Conservation (phyloP, 495 filamentous ascomycete genomes). For the Penicillium bovifimosum region DNA sequence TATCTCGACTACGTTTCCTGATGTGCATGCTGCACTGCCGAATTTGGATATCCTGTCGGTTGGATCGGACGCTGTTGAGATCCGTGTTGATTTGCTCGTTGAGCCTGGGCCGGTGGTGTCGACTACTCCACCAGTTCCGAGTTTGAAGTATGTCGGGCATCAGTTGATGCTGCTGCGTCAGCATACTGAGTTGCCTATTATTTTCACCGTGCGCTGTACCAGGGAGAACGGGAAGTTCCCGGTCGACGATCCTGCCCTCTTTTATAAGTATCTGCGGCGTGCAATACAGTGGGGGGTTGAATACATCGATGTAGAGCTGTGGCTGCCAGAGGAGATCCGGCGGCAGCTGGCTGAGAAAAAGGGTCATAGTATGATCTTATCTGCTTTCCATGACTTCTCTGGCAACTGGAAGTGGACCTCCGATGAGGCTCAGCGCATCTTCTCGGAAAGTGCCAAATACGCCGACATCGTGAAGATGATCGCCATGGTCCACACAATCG, state of each 20-base stretch:
- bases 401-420: slow-evolving; percentile 79
- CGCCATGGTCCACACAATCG: slow-evolving; percentile 66
- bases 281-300: slow-evolving; percentile 84
- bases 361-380: slow-evolving; percentile 76
- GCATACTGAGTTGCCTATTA: slow-evolving; percentile 78
- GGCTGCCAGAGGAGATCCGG: slow-evolving; percentile 73
- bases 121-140: slow-evolving; percentile 55
- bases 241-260: slow-evolving; percentile 68
- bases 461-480: slow-evolving; percentile 89
- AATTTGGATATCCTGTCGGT: slow-evolving; percentile 82
- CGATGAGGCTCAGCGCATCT: slow-evolving; percentile 59
- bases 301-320: slow-evolving; percentile 82
- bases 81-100: slow-evolving; percentile 74
- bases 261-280: slow-evolving; percentile 68
- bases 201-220: slow-evolving; percentile 77
- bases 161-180: slow-evolving; percentile 78
- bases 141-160: slow-evolving; percentile 75
- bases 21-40: slow-evolving; percentile 74
- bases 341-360: slow-evolving; percentile 58
- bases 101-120: slow-evolving; percentile 56
- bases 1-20: slow-evolving; percentile 81
- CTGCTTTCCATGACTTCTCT: slow-evolving; percentile 81
- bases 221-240: slow-evolving; percentile 77
- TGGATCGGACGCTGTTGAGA: slow-evolving; percentile 75
- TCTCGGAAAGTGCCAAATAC: slow-evolving; percentile 62